A percentile compares a stretch with the other conserved stretches of the same genome.
Conservation (phyloP, 257 asterid genomes). For the Osmanthus fragrans region DNA sequence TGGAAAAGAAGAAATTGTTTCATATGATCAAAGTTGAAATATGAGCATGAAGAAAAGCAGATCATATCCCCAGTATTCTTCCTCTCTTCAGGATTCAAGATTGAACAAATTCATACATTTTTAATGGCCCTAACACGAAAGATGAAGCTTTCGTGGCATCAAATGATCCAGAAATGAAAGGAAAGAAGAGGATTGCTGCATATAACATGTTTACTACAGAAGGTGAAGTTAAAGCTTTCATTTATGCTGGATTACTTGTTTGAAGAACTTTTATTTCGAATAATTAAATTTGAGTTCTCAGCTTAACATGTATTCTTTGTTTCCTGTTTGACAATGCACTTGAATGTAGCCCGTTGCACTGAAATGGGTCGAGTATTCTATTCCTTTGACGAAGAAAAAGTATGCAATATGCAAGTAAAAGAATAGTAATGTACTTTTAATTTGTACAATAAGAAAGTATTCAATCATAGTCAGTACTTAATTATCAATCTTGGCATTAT, state of each 20-base stretch:
- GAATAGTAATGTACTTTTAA: too few relatives aligned
- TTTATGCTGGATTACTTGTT: neutral
- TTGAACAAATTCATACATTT: slow-evolving; percentile 37
- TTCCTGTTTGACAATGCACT: neutral
- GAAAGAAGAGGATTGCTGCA: slow-evolving; percentile 76
- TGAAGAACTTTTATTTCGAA: neutral
- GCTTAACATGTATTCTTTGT: neutral
- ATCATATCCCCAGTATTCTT: slow-evolving; percentile 55
- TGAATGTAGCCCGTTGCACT: neutral
- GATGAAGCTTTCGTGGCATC: slow-evolving; percentile 29
- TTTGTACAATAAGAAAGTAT: too few relatives aligned
- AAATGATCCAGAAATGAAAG: slow-evolving; percentile 59
- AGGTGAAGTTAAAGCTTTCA: slow-evolving; percentile 59
- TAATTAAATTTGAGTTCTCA: neutral
- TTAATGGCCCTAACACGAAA: slow-evolving; percentile 55
- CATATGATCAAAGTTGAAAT: neutral
- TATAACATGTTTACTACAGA: slow-evolving; percentile 63
- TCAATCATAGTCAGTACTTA: too few relatives aligned
- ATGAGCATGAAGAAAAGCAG: slow-evolving; percentile 64
- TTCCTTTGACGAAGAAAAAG: neutral
- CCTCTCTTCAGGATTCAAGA: slow-evolving; percentile 21
- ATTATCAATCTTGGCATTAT: neutral
- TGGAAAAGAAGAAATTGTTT: slow-evolving; percentile 1
- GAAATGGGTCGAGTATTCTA: neutral
- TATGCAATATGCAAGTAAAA: too few relatives aligned